Percentiles rank a stretch among this genome's conserved stretches.
phyloP scores from a whole-genome alignment of 805 yeast genomes.

The Pichia californica region DNA sequence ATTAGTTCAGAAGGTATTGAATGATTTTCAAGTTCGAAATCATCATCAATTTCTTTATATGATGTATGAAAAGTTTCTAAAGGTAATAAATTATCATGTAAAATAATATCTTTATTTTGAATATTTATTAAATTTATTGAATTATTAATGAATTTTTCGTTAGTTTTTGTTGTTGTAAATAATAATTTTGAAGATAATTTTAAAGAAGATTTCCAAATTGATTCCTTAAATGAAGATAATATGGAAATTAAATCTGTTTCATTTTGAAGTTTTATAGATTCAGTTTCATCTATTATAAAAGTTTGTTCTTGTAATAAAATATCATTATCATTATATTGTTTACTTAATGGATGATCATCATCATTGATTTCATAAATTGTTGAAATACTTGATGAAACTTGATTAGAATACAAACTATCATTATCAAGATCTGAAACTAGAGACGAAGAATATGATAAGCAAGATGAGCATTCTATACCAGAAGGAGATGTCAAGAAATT shows the following conservation, averaged over 20 bases:
- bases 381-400: background rate
- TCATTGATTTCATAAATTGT: background rate
- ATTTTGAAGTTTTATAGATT: background rate
- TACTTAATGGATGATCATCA: background rate
- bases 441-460: background rate
- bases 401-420: conserved; percentile 1
- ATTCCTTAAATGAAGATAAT: background rate
- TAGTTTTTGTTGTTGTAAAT: background rate
- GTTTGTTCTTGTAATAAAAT: background rate
- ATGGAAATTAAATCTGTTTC: background rate
- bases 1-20: background rate
- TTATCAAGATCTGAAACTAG: conserved; percentile 1
- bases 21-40: background rate
- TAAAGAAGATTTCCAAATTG: background rate
- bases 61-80: conserved; percentile 5
- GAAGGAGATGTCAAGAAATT: no score
- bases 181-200: background rate
- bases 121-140: background rate
- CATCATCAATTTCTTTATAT: background rate
- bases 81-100: conserved; percentile 2
- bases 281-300: background rate
- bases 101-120: conserved; percentile 1
- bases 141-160: background rate
- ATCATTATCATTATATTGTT: background rate
- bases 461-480: background rate